Evolutionary conservation across 805 yeast genomes (phyloP).

Genomic region (Scheffersomyces coipomensis): DNA sequence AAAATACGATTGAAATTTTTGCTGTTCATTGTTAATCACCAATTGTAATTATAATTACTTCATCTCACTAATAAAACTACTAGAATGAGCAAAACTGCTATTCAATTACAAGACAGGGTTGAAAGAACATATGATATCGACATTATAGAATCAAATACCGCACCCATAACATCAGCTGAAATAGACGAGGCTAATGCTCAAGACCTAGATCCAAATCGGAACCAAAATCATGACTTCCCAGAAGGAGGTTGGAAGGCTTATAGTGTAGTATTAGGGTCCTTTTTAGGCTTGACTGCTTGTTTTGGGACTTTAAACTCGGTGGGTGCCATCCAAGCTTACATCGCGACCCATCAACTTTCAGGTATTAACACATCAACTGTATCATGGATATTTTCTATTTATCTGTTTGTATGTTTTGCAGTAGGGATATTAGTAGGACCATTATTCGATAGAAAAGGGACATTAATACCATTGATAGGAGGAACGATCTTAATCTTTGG

Average conservation of each 20-base stretch:
- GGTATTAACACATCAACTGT: slow-evolving; percentile 25
- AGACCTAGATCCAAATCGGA: no score
- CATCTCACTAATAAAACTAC: no score
- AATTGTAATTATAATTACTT: no score
- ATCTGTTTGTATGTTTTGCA: slow-evolving; percentile 27
- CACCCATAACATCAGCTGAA: slow-evolving; percentile 1
- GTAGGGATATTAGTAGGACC: slow-evolving; percentile 48
- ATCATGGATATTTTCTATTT: slow-evolving; percentile 42
- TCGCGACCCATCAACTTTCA: slow-evolving; percentile 35
- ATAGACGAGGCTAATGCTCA: background rate
- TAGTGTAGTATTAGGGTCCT: slow-evolving; percentile 22
- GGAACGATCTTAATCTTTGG: slow-evolving; percentile 43
- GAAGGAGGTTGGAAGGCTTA: slow-evolving; percentile 26
- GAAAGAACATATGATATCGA: background rate
- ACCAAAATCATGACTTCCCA: slow-evolving; percentile 11
- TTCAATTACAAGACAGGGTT: no score
- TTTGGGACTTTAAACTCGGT: slow-evolving; percentile 34
- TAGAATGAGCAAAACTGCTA: no score
- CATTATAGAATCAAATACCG: background rate
- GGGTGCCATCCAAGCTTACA: slow-evolving; percentile 39
- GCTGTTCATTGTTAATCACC: no score
- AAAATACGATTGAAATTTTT: no score
- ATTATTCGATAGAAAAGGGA: slow-evolving; percentile 62
- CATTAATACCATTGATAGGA: slow-evolving; percentile 42
- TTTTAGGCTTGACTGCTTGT: slow-evolving; percentile 20